phyloP scores from a whole-genome alignment of 176 grass and related monocot genomes.

The Zoysia japonica region DNA sequence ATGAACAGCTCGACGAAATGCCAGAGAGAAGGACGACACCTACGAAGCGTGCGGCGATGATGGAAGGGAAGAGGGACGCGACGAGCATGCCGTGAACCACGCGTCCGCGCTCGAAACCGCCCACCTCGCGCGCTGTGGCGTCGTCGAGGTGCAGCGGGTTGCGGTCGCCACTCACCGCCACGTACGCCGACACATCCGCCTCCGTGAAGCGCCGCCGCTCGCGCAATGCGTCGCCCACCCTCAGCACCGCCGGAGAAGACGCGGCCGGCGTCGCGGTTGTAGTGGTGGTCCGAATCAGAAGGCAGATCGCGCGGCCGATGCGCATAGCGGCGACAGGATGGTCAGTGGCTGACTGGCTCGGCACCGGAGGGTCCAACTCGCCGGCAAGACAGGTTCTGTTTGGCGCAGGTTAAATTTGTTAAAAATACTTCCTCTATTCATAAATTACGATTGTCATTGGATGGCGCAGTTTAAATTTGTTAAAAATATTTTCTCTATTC shows the following conservation, averaged over 20 bases:
- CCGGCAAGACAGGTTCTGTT: too few relatives aligned
- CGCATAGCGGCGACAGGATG: not conserved
- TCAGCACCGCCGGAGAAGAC: conserved; percentile 8
- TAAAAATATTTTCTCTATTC: too few relatives aligned
- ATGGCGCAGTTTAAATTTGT: too few relatives aligned
- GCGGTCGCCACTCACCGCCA: conserved; percentile 57
- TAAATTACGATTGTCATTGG: too few relatives aligned
- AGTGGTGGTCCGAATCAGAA: conserved; percentile 1
- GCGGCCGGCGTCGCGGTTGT: not conserved
- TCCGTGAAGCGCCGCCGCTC: conserved; percentile 56
- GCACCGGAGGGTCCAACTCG: too few relatives aligned
- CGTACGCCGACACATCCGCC: conserved; percentile 54
- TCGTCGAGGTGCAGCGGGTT: conserved; percentile 72
- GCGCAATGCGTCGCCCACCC: conserved; percentile 40
- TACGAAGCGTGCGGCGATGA: conserved; percentile 71
- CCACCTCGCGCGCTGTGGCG: conserved; percentile 33
- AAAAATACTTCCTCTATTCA: too few relatives aligned
- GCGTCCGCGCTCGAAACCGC: conserved; percentile 53
- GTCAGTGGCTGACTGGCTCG: too few relatives aligned
- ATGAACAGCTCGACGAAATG: conserved; percentile 41
- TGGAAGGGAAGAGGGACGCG: conserved; percentile 65
- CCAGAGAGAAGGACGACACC: not conserved
- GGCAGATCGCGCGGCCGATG: conserved; percentile 5
- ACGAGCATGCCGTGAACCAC: conserved; percentile 86
- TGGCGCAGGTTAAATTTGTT: too few relatives aligned